phyloP scores from a whole-genome alignment of 805 yeast species.

The Ogataea saltuana region DNA sequence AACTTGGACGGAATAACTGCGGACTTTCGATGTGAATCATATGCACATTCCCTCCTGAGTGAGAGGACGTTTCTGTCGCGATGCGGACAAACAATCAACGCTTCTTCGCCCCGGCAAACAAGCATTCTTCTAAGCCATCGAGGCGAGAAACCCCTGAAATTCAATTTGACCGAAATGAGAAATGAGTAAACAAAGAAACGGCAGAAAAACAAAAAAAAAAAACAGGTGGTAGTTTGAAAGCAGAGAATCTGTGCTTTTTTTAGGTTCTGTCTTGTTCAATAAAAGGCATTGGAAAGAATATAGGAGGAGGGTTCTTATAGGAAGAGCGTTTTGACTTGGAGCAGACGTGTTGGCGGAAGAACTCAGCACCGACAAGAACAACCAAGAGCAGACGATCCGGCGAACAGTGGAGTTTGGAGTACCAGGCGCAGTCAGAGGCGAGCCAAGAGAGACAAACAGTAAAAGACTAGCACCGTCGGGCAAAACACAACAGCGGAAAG shows the following conservation, averaged over 20 bases:
- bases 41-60: too few relatives aligned
- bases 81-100: too few relatives aligned
- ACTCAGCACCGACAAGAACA: neutral
- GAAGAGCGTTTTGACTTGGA: conserved; percentile 2
- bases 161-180: conserved; percentile 8
- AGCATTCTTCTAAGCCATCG: neutral
- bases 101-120: too few relatives aligned
- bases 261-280: conserved; percentile 6
- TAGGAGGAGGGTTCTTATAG: neutral
- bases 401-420: neutral
- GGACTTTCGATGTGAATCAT: too few relatives aligned
- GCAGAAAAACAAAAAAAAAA: conserved; percentile 8
- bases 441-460: conserved; percentile 1
- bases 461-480: neutral
- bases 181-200: conserved; percentile 10
- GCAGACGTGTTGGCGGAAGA: conserved; percentile 1
- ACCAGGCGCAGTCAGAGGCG: conserved; percentile 2
- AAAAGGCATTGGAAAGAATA: conserved; percentile 3
- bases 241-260: conserved; percentile 1
- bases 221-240: neutral
- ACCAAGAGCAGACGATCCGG: neutral
- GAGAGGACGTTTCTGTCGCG: too few relatives aligned
- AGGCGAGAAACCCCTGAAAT: conserved; percentile 4
- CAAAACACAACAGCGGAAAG: neutral
- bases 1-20: too few relatives aligned